Evolutionary conservation across 495 filamentous ascomycete species (phyloP), one percentile per base, ranked within the genome.

Genomic region (Pseudevernia furfuracea): DNA sequence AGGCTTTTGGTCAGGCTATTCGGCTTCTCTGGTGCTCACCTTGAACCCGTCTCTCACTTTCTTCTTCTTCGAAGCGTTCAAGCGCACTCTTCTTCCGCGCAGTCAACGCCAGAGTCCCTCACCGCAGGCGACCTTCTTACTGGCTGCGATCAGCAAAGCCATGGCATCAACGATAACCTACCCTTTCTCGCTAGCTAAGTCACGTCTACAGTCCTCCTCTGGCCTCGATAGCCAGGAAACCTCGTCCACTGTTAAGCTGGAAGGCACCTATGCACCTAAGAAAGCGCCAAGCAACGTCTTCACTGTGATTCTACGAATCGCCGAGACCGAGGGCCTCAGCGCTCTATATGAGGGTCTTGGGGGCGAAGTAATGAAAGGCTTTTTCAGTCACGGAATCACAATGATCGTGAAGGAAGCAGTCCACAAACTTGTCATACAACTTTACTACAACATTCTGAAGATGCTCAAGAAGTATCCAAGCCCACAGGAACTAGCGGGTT

Each of bases 1-100:
- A 28, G 92, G 92, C 0, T 89, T 96, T 67, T 96, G 93, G 92
- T 89, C 91, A 0, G 93, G 93, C 4, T 96, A 96, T 74, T 88
- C 88, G 17, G 91, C 91, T 0, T 84, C 82, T 36, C 73, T 94
- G 59, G 80, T 96, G 58, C 74, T 97, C 39, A 92, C 92, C 1
- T 77, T 96, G 1, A 96, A 97, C 70, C 92, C 92, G 12, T 86
- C 86, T 58, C 78, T 96, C 62, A 96, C 93, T 0, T 92, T 96
- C 70, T 86, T 93, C 68, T 77, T 96, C 23, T 89, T 96, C 68
- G 86, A 88, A 67, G 69, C 84, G 11, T 75, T 93, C 11, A 87
- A 87, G 71, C 81, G 83, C 58, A 66, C 77, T 19, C 77, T 90
- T 19, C 77, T 90, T 1, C 75, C 82, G 0, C 73, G 78, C 0